These are phyloP conservation scores for Metschnikowia sp. DNA, from an alignment of 805 yeast species.

Conservation along the genomic window DNA sequence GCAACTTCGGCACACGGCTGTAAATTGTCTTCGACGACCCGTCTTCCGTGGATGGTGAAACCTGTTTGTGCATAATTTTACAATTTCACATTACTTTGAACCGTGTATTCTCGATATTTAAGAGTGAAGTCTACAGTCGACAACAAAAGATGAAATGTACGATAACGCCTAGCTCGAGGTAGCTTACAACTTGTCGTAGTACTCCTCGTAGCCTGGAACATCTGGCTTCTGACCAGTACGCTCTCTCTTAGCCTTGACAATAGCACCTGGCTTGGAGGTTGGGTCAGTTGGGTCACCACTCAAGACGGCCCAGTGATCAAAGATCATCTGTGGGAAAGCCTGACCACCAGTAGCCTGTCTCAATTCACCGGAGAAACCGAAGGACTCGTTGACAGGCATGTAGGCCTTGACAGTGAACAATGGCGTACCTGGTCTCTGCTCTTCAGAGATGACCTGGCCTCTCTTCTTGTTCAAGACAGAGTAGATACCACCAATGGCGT, in stretches of 20 bases:
- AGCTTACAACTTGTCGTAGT: slow-evolving; percentile 83
- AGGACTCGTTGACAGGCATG: slow-evolving; percentile 99
- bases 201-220: slow-evolving; percentile 99
- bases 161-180: slow-evolving; percentile 10
- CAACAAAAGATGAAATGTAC: slow-evolving; percentile 15
- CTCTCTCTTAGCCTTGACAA: slow-evolving; percentile 69
- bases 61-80: no score
- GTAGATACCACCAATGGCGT: slow-evolving; percentile 99
- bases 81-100: not conserved
- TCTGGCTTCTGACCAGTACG: slow-evolving; percentile 95
- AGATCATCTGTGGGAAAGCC: slow-evolving; percentile 99
- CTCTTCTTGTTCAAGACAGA: slow-evolving; percentile 98
- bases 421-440: slow-evolving; percentile 99
- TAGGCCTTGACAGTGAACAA: slow-evolving; percentile 99
- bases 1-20: not conserved
- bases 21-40: not conserved
- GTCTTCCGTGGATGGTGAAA: not conserved
- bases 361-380: slow-evolving; percentile 99
- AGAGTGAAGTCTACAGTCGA: slow-evolving; percentile 10
- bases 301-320: slow-evolving; percentile 96
- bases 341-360: slow-evolving; percentile 99
- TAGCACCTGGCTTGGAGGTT: slow-evolving; percentile 57
- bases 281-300: slow-evolving; percentile 91
- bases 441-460: slow-evolving; percentile 99
- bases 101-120: slow-evolving; percentile 13